Conservation (phyloP, 164 flowering plant species). For the Malania oleifera region DNA sequence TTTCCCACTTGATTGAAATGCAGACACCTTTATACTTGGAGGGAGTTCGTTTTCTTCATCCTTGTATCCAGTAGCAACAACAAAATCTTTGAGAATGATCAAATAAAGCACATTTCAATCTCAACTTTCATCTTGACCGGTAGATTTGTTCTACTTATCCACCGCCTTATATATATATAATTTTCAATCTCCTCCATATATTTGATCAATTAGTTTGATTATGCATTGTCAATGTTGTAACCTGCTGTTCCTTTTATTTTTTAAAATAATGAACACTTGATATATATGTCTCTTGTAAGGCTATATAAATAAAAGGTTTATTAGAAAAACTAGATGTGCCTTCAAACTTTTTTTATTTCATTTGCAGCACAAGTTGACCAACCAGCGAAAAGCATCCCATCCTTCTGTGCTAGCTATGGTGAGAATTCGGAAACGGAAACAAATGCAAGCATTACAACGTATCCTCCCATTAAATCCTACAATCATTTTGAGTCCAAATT, state of each 20-base stretch:
- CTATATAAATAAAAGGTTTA: too few species aligned
- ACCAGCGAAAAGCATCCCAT: too few species aligned
- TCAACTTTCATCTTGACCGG: conserved; percentile 9
- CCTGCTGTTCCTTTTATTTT: neutral
- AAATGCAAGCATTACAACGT: too few species aligned
- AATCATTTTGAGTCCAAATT: too few species aligned
- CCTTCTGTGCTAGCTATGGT: too few species aligned
- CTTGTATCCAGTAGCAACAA: conserved; percentile 44
- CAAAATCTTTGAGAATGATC: conserved; percentile 11
- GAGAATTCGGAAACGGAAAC: too few species aligned
- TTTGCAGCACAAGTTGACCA: too few species aligned
- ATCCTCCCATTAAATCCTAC: too few species aligned
- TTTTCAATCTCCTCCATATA: neutral
- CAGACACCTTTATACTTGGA: conserved; percentile 81
- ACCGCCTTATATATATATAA: neutral
- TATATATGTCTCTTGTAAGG: too few species aligned
- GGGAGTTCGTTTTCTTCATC: conserved; percentile 60
- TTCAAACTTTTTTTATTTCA: too few species aligned
- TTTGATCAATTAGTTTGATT: neutral
- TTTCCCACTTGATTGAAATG: conserved; percentile 92
- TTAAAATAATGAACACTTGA: neutral
- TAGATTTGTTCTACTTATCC: neutral
- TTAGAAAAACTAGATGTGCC: too few species aligned
- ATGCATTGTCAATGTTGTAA: neutral
- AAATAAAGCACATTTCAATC: conserved; percentile 8